phyloP scores from a whole-genome alignment of 2,329 filamentous ascomycete genomes.

The Leptodontidium sp. region DNA sequence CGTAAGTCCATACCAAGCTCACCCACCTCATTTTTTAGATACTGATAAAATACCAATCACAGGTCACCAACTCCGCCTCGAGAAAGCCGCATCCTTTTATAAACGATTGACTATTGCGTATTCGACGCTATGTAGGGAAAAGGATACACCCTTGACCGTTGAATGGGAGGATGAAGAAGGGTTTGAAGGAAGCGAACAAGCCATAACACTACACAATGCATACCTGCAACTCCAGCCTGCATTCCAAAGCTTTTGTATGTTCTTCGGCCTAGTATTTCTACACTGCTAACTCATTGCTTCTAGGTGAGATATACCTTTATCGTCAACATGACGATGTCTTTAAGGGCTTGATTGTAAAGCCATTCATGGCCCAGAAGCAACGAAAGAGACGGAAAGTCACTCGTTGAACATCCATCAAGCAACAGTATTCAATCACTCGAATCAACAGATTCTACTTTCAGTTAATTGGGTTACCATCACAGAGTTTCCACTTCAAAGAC shows the following conservation, averaged over 20 bases:
- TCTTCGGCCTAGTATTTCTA: neutral
- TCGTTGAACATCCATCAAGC: neutral
- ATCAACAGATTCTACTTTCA: too few relatives aligned
- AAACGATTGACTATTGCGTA: slow-evolving; percentile 32
- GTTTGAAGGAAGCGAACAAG: slow-evolving; percentile 1
- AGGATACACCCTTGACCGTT: slow-evolving; percentile 32
- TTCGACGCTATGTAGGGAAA: slow-evolving; percentile 32
- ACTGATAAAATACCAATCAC: neutral
- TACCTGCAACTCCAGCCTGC: slow-evolving; percentile 26
- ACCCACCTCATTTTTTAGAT: neutral
- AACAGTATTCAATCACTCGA: too few relatives aligned
- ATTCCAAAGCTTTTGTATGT: slow-evolving; percentile 32
- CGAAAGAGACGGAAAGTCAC: slow-evolving; percentile 23
- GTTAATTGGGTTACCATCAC: too few relatives aligned
- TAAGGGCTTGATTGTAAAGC: slow-evolving; percentile 28
- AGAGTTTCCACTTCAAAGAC: too few relatives aligned
- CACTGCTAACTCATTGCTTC: neutral
- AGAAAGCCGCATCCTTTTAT: slow-evolving; percentile 35
- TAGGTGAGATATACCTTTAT: slow-evolving; percentile 27
- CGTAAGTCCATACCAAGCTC: neutral
- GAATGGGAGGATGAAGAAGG: slow-evolving; percentile 28
- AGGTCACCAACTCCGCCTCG: slow-evolving; percentile 32
- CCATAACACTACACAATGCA: slow-evolving; percentile 12
- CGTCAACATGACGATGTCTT: slow-evolving; percentile 34
- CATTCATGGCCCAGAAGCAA: slow-evolving; percentile 13